Conservation (phyloP, 2,329 filamentous ascomycete species). For the Rachicladosporium sp. region DNA sequence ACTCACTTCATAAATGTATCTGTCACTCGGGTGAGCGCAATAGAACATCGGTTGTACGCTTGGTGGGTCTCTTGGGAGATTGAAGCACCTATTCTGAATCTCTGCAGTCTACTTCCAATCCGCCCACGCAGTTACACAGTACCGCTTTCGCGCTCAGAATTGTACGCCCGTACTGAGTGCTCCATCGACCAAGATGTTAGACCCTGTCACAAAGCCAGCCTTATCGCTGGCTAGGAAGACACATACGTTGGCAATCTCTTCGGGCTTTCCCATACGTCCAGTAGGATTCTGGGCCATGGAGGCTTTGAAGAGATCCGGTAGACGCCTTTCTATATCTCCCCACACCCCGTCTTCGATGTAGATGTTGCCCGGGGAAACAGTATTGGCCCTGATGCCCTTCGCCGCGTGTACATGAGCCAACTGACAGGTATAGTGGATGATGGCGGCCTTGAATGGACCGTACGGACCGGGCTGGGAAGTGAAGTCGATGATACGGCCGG, state of each 20-base stretch:
- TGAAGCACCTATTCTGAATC: no score
- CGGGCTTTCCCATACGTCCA: slow-evolving; percentile 32
- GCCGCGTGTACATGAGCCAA: slow-evolving; percentile 24
- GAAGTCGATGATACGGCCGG: slow-evolving; percentile 26
- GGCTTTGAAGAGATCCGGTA: slow-evolving; percentile 20
- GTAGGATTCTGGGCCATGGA: slow-evolving; percentile 18
- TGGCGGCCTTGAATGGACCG: slow-evolving; percentile 25
- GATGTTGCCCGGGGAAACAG: slow-evolving; percentile 25
- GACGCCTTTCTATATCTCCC: slow-evolving; percentile 21
- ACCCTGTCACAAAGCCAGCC: slow-evolving; percentile 18
- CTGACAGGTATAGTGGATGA: slow-evolving; percentile 26
- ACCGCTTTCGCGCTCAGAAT: slow-evolving; percentile 7
- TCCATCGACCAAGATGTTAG: slow-evolving; percentile 22
- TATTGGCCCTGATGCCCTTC: slow-evolving; percentile 26
- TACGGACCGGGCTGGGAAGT: slow-evolving; percentile 25
- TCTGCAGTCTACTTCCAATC: no score
- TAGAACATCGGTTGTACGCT: no score
- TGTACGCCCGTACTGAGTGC: slow-evolving; percentile 18
- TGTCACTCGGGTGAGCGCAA: no score
- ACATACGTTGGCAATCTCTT: slow-evolving; percentile 39
- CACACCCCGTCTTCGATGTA: slow-evolving; percentile 27
- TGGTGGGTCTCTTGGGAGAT: no score
- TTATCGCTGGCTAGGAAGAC: slow-evolving; percentile 29
- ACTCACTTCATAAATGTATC: no score
- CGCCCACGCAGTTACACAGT: no score